phyloP scores from a whole-genome alignment of 371 early-diverging fungal genomes.

The Apophysomyces elegans region DNA sequence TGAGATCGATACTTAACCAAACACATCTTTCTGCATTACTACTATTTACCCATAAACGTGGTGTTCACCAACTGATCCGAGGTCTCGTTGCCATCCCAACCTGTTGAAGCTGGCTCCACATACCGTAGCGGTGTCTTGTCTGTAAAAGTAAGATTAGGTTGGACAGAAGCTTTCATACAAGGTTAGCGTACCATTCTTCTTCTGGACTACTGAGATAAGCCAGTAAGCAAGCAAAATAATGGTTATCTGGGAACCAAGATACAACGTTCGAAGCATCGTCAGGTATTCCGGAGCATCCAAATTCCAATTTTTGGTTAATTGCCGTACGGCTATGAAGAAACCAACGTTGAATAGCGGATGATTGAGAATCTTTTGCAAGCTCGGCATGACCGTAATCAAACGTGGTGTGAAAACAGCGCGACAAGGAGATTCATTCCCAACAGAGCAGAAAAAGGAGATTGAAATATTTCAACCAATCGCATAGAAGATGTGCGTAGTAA shows the following conservation, averaged over 20 bases:
- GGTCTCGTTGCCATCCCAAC: constrained; percentile 46
- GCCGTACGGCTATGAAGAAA: constrained; percentile 37
- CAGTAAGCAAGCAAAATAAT: constrained; percentile 35
- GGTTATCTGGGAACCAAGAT: constrained; percentile 32
- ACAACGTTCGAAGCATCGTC: constrained; percentile 34
- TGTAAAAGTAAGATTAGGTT: constrained; percentile 6
- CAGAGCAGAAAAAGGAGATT: too few species aligned
- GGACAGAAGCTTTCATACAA: neutral
- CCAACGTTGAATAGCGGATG: constrained; percentile 43
- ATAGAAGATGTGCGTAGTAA: too few species aligned
- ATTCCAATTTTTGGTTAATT: constrained; percentile 33
- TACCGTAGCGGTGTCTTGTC: constrained; percentile 45
- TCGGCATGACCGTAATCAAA: constrained; percentile 16
- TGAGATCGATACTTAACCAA: too few species aligned
- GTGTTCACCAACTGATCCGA: constrained; percentile 38
- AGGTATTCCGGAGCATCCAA: constrained; percentile 37
- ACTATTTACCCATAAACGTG: constrained; percentile 33
- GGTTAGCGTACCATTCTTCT: constrained; percentile 45
- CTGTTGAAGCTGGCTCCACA: constrained; percentile 39
- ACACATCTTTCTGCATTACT: too few species aligned
- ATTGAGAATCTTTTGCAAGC: constrained; percentile 25
- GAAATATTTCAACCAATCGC: too few species aligned
- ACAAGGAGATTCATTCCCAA: too few species aligned
- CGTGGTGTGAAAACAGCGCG: too few species aligned
- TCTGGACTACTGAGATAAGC: constrained; percentile 34